Percentiles rank a stretch among this genome's conserved stretches.
These are phyloP conservation scores for Ilyonectria sp. DNA, from an alignment of 2,329 filamentous ascomycete genomes.

Conservation along the genomic window DNA sequence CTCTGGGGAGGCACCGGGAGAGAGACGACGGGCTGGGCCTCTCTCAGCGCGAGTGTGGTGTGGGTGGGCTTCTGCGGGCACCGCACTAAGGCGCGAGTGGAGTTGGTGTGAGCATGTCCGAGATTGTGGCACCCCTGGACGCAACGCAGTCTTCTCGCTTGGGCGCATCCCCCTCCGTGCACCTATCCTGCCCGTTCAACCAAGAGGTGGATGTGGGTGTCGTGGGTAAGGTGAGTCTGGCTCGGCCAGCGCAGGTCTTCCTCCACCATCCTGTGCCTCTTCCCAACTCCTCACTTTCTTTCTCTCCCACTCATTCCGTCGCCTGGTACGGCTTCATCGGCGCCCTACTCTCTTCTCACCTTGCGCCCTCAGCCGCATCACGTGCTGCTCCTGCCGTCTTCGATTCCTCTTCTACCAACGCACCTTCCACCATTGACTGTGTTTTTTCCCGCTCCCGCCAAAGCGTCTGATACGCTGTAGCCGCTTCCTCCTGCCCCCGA, in stretches of 20 bases:
- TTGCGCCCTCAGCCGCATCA: conserved; percentile 36
- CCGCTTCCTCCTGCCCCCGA: conserved; percentile 31
- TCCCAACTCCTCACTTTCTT: conserved; percentile 57
- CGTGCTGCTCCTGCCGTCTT: conserved; percentile 29
- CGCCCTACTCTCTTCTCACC: conserved; percentile 36
- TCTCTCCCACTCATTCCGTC: conserved; percentile 52
- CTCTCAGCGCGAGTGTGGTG: conserved; percentile 29
- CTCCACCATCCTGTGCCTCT: conserved; percentile 57
- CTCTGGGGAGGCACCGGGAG: conserved; percentile 37
- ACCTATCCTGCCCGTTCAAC: conserved; percentile 53
- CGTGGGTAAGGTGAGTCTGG: conserved; percentile 62
- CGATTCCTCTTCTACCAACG: conserved; percentile 25
- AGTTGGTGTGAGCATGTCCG: conserved; percentile 17
- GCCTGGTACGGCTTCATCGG: conserved; percentile 52
- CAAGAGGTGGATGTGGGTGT: conserved; percentile 48
- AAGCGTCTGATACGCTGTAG: conserved; percentile 31
- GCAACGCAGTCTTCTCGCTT: conserved; percentile 8
- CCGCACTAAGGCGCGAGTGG: conserved; percentile 15
- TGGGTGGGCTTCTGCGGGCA: conserved; percentile 21
- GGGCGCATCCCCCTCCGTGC: conserved; percentile 48
- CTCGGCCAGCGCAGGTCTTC: conserved; percentile 57
- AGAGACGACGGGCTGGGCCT: conserved; percentile 36
- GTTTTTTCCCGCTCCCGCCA: conserved; percentile 31
- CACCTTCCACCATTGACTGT: conserved; percentile 32
- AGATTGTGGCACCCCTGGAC: conserved; percentile 17